Base-by-base conservation (phyloP, 768 basidiomycete genomes). In the Pholiota conissans region DNA sequence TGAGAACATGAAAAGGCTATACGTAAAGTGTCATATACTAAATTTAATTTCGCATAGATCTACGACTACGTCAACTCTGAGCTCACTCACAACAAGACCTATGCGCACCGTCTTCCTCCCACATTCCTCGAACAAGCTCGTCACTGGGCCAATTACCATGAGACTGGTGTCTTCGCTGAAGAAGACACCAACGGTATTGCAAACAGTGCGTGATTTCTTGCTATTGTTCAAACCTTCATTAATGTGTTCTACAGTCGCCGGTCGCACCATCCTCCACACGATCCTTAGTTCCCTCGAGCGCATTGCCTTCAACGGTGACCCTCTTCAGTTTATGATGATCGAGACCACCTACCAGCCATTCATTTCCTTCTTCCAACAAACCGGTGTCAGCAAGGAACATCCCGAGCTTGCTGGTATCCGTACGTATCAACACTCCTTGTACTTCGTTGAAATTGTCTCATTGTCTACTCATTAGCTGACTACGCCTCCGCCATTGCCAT, bases 261-360 rank as follows among this genome's bases (percentile, higher is more conserved):
- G 90, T 35, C 88, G 89, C 61, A 90, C 91, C 35, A 75, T 92
- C 59, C 74, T 94, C 34, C 82, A 86, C 69, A 84, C 87, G 26
- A 78, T 95, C 71, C 74, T 93, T 50, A 73, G 65, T 52, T 84
- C 90, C 9, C 82, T 95, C 55, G 83, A 89, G 67, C 86, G 85
- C 65, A 87, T 95, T 69, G 83, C 89, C 45, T 90, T 86, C 78
- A 85, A 87, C 65, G 84, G 81, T 60, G 87, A 91, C 74, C 87
- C 90, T 45, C 83, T 94, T 51, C 87, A 90, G 65, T 81, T 95
- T 74, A 78, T 88, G 72, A 69, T 93, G 62, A 78, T 91, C 63
- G 84, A 90, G 74, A 86, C 87, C 14, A 90, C 90, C 61, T 95
- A 95, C 79, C 93, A 94, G 71, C 87, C 93, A 13, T 92, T 95